A percentile compares a stretch with the other conserved stretches of the same genome.
phyloP scores from a whole-genome alignment of 129 eudicot genomes.

The Cynara cardunculus region DNA sequence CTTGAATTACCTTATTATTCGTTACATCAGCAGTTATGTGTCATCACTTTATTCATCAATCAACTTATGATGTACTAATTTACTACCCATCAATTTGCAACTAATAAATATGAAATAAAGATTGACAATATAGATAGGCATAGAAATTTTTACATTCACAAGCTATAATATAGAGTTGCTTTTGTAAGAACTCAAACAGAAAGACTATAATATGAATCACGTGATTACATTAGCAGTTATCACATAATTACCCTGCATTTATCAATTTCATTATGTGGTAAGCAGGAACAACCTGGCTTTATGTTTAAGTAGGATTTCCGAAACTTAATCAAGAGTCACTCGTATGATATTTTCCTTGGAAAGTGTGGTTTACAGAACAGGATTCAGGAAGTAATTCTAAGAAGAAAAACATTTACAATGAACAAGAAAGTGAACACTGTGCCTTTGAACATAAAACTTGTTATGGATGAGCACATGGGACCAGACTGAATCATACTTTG shows the following conservation, averaged over 20 bases:
- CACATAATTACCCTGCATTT: not conserved
- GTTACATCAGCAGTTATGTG: not conserved
- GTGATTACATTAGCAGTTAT: not conserved
- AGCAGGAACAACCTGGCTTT: not conserved
- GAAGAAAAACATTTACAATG: not conserved
- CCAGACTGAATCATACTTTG: not conserved
- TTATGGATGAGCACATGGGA: not conserved
- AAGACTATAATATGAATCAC: not conserved
- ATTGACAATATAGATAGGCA: not conserved
- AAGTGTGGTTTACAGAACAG: not conserved
- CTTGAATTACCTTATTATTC: not conserved
- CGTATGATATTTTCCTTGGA: not conserved
- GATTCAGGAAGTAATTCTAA: not conserved
- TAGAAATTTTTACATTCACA: not conserved
- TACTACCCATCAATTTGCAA: not conserved
- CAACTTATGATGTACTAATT: not conserved
- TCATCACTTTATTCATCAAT: not conserved
- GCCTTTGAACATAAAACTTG: not conserved
- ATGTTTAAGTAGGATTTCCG: not conserved
- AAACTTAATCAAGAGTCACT: not conserved
- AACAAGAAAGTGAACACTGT: not conserved
- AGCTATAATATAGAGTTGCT: not conserved
- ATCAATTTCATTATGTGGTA: not conserved
- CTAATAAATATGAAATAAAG: not conserved
- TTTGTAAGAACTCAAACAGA: not conserved